Evolutionary conservation across 305 asterid genomes (phyloP).

Genomic region (Fraxinus floribunda): DNA sequence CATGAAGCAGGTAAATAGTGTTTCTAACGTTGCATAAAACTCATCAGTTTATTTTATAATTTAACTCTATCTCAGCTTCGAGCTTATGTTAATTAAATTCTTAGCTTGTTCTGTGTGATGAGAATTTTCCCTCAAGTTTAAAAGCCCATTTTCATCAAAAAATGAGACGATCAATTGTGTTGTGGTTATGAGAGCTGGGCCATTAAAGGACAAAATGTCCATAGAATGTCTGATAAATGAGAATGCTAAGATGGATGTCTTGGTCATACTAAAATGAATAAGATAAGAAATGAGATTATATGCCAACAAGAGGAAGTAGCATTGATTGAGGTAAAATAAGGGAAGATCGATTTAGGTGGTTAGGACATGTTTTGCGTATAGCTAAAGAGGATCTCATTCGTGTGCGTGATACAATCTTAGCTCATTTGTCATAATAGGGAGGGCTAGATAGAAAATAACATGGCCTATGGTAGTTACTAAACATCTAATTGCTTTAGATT

Average conservation of each 20-base stretch:
- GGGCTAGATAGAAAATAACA: not conserved
- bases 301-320: not conserved
- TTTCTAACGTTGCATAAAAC: not conserved
- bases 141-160: not conserved
- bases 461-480: not conserved
- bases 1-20: conserved; percentile 56
- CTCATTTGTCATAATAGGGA: not conserved
- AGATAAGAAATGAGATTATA: not conserved
- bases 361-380: not conserved
- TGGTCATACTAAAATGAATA: not conserved
- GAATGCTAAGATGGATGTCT: not conserved
- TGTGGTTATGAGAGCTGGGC: not conserved
- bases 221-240: not conserved
- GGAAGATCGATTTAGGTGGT: not conserved
- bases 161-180: not conserved
- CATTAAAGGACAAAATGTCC: not conserved
- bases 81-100: not conserved
- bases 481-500: not conserved
- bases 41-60: not conserved
- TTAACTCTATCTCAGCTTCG: not conserved
- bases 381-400: not conserved
- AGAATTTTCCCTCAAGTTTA: not conserved
- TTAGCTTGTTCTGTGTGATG: not conserved
- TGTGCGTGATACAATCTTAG: not conserved
- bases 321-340: not conserved